These are phyloP conservation scores for Discostella stelligeroides DNA, from an alignment of 108 stramenopile species.

Conservation along the genomic window DNA sequence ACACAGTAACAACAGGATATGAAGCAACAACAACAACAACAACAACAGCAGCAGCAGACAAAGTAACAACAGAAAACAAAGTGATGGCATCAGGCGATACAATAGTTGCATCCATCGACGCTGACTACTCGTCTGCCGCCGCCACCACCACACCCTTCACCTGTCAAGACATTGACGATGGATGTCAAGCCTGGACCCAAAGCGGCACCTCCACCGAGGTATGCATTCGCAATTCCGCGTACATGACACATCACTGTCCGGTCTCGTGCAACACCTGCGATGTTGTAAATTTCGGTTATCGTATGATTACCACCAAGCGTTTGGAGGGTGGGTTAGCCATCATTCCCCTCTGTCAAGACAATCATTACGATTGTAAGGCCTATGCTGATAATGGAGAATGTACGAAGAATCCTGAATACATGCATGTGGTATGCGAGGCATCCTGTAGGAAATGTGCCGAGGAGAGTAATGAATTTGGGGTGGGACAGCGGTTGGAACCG, in stretches of 20 bases:
- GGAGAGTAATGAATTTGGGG: constrained; percentile 17
- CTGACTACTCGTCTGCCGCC: too few species aligned
- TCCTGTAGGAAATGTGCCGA: background rate
- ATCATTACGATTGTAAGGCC: constrained; percentile 4
- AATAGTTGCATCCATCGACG: too few species aligned
- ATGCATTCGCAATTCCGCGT: background rate
- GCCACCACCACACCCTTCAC: too few species aligned
- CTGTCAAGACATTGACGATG: background rate
- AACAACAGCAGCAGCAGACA: background rate
- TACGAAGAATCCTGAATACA: background rate
- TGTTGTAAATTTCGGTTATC: background rate
- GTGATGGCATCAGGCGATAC: too few species aligned
- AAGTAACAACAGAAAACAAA: too few species aligned
- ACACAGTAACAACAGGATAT: too few species aligned
- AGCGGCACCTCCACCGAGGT: background rate
- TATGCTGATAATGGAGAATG: constrained; percentile 21
- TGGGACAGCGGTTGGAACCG: constrained; percentile 7
- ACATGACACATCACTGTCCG: background rate
- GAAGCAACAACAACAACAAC: too few species aligned
- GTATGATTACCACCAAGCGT: background rate
- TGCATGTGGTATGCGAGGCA: background rate
- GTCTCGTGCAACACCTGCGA: background rate
- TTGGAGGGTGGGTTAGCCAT: background rate
- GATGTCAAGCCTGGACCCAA: background rate
- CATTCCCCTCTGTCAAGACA: background rate